Conservation (phyloP, 2,329 filamentous ascomycete species). For the Diaporthe citri region DNA sequence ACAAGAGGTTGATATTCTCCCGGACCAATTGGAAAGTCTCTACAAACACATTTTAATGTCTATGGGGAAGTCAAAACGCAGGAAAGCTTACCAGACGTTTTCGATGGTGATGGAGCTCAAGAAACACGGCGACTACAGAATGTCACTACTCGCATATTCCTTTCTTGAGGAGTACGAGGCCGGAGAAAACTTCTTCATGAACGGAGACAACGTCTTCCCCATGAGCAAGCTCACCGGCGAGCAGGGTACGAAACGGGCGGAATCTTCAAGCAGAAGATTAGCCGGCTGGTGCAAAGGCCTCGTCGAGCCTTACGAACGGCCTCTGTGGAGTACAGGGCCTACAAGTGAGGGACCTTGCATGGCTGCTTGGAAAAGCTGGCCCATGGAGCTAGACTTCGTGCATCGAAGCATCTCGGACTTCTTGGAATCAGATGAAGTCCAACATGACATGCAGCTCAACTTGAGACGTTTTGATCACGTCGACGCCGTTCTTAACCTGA, state of each 20-base stretch:
- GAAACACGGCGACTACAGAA: not conserved
- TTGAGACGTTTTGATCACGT: not conserved
- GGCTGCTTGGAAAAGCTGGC: not conserved
- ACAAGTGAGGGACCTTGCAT: too few species aligned
- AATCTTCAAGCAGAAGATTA: not conserved
- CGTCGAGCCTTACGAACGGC: not conserved
- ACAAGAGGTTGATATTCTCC: conserved; percentile 7
- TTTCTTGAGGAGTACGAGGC: conserved; percentile 11
- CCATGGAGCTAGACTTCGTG: not conserved
- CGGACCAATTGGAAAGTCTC: conserved; percentile 14
- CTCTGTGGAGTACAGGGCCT: too few species aligned
- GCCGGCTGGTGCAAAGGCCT: conserved; percentile 27
- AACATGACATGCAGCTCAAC: not conserved
- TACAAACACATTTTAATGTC: conserved; percentile 3
- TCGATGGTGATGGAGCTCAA: conserved; percentile 11
- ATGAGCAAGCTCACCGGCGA: not conserved
- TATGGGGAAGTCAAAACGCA: not conserved
- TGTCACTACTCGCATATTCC: conserved; percentile 25
- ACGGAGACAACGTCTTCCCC: not conserved
- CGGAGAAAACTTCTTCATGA: not conserved
- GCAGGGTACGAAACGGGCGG: not conserved
- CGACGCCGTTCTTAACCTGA: not conserved
- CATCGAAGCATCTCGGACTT: conserved; percentile 17
- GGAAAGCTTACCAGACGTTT: conserved; percentile 23
- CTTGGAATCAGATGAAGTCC: not conserved